These are phyloP conservation scores for Megacollybia marginata DNA, from an alignment of 768 basidiomycete species.

Conservation along the genomic window DNA sequence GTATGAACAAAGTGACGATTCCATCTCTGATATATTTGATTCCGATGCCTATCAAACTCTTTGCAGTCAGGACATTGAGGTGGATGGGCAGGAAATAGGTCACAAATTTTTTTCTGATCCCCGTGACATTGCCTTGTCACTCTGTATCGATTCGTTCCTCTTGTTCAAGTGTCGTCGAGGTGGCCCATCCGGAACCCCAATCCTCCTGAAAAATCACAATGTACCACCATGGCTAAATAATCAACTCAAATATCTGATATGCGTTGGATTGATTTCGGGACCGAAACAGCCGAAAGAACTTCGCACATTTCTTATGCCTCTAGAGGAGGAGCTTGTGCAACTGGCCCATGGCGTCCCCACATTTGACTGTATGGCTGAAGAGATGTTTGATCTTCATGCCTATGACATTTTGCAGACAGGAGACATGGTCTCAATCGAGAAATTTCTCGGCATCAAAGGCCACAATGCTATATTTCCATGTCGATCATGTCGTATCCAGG, in stretches of 20 bases:
- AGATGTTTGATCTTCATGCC: slow-evolving; percentile 8
- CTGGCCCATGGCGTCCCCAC: neutral
- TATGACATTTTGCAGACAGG: slow-evolving; percentile 21
- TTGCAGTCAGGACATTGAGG: slow-evolving; percentile 10
- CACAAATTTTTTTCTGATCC: slow-evolving; percentile 25
- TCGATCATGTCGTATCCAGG: slow-evolving; percentile 25
- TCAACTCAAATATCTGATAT: slow-evolving; percentile 17
- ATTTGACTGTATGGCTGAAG: neutral
- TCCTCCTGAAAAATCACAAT: slow-evolving; percentile 26
- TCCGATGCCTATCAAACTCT: too few species aligned
- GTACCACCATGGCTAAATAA: too few species aligned
- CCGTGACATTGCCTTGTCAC: slow-evolving; percentile 28
- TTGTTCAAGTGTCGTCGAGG: slow-evolving; percentile 2
- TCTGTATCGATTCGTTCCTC: neutral
- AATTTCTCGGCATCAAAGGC: slow-evolving; percentile 26
- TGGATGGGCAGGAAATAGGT: slow-evolving; percentile 14
- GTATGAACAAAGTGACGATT: slow-evolving; percentile 7
- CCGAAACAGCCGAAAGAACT: too few species aligned
- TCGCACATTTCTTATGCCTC: neutral
- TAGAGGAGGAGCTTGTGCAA: neutral
- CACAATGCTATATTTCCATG: slow-evolving; percentile 27
- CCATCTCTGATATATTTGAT: slow-evolving; percentile 29
- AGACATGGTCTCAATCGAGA: slow-evolving; percentile 26
- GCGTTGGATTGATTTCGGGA: too few species aligned
- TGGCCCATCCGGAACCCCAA: slow-evolving; percentile 11